Conservation (phyloP, 2,329 filamentous ascomycete species). For the Penicillium sp. region DNA sequence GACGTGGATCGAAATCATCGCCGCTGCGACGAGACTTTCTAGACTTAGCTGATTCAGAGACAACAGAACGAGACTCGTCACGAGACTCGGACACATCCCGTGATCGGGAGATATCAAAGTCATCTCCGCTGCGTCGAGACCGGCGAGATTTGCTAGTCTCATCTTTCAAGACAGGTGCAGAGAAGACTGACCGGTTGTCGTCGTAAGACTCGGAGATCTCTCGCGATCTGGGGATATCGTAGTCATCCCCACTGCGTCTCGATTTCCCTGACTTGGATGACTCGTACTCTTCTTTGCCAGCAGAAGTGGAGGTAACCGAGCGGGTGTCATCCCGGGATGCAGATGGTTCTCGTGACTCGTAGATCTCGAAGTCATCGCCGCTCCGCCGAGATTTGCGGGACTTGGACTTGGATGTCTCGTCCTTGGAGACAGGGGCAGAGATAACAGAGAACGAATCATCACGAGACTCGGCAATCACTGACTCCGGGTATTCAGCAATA, state of each 20-base stretch:
- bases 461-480: neutral
- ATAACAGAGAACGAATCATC: slow-evolving; percentile 5
- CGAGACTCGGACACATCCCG: slow-evolving; percentile 2
- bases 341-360: neutral
- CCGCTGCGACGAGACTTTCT: slow-evolving; percentile 24
- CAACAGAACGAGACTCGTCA: slow-evolving; percentile 24
- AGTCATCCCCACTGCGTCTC: neutral
- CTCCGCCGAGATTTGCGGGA: slow-evolving; percentile 4
- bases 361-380: slow-evolving; percentile 5
- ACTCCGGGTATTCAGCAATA: neutral
- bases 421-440: slow-evolving; percentile 3
- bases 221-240: neutral
- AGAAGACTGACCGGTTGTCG: neutral
- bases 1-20: slow-evolving; percentile 24
- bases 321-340: neutral
- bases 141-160: neutral
- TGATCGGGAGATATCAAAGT: neutral
- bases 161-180: slow-evolving; percentile 1
- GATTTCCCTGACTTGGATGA: neutral
- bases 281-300: neutral
- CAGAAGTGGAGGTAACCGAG: neutral
- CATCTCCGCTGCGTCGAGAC: slow-evolving; percentile 5
- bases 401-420: slow-evolving; percentile 6
- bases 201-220: neutral
- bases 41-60: slow-evolving; percentile 20